Conservation (phyloP, 1,284 basidiomycete genomes). For the Trametes hirsuta region DNA sequence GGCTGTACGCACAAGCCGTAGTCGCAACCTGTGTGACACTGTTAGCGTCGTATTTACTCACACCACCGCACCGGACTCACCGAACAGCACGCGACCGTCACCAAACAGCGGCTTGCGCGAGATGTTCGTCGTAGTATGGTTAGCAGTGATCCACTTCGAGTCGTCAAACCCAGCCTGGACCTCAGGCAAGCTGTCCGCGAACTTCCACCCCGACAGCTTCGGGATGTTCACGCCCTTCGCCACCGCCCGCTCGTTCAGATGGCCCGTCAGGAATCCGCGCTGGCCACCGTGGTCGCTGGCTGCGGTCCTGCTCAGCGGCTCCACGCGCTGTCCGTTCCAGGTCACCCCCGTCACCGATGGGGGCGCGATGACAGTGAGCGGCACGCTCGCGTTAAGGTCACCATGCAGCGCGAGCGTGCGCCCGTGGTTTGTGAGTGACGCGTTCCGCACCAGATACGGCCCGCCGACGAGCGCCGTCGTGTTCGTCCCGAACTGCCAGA, state of each 20-base stretch:
- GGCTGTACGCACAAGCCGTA: constrained; percentile 68
- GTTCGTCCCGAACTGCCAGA: constrained; percentile 58
- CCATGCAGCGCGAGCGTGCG: constrained; percentile 47
- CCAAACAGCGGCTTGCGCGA: constrained; percentile 70
- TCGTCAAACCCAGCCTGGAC: constrained; percentile 60
- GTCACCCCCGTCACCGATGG: constrained; percentile 52
- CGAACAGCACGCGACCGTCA: constrained; percentile 73
- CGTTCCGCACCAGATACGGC: constrained; percentile 58
- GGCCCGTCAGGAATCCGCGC: constrained; percentile 28
- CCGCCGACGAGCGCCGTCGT: constrained; percentile 54
- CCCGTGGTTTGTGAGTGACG: constrained; percentile 40
- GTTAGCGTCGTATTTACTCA: background rate
- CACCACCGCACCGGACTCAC: background rate
- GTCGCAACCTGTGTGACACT: constrained; percentile 54
- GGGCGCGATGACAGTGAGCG: constrained; percentile 56
- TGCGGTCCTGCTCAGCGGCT: constrained; percentile 21
- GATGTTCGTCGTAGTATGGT: constrained; percentile 74
- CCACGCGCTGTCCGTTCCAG: constrained; percentile 69
- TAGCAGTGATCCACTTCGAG: constrained; percentile 62
- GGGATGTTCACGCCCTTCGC: constrained; percentile 36
- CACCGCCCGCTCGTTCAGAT: constrained; percentile 23
- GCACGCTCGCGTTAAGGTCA: constrained; percentile 48
- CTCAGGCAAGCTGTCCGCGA: constrained; percentile 74
- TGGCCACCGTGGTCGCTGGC: constrained; percentile 1
- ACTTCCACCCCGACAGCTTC: constrained; percentile 65